A percentile compares a stretch with the other conserved stretches of the same genome.
Evolutionary conservation across 73 alveolate species (phyloP).

Genomic region (Halteria grandinella): DNA sequence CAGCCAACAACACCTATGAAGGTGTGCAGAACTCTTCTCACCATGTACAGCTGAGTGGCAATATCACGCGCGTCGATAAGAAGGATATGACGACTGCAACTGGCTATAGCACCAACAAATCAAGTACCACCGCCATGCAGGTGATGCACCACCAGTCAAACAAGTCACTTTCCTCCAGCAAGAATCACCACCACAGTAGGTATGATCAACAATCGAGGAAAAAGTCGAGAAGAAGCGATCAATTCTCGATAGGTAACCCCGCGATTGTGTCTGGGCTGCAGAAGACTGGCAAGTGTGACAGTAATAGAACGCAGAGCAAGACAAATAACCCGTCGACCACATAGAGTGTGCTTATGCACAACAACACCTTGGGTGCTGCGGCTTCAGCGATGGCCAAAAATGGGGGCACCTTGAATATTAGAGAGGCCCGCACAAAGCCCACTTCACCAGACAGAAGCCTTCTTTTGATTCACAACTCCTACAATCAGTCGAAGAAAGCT

Average conservation of each 20-base stretch:
- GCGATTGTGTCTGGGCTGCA: background rate
- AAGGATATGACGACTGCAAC: background rate
- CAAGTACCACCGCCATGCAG: too few relatives aligned
- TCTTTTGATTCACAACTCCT: background rate
- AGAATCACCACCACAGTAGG: background rate
- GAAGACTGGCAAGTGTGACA: constrained; percentile 8
- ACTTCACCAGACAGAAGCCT: constrained; percentile 32
- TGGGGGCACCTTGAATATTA: constrained; percentile 18
- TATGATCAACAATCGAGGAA: constrained; percentile 23
- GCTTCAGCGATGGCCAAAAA: constrained; percentile 1
- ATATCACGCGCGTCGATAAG: background rate
- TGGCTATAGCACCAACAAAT: constrained; percentile 8
- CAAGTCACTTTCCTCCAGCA: constrained; percentile 31
- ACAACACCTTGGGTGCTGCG: too few relatives aligned
- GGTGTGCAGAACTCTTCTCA: constrained; percentile 7
- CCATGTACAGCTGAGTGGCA: background rate
- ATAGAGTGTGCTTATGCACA: too few relatives aligned
- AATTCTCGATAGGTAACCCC: background rate
- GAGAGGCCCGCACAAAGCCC: constrained; percentile 47
- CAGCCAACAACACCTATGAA: background rate
- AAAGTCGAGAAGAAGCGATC: constrained; percentile 42
- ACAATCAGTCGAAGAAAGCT: background rate
- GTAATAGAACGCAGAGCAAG: constrained; percentile 15
- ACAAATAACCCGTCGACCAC: constrained; percentile 22
- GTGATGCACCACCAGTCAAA: constrained; percentile 45